Percentiles rank a stretch among this genome's conserved stretches.
Conservation (phyloP, 2,329 filamentous ascomycete species). For the Colletotrichum sp. region DNA sequence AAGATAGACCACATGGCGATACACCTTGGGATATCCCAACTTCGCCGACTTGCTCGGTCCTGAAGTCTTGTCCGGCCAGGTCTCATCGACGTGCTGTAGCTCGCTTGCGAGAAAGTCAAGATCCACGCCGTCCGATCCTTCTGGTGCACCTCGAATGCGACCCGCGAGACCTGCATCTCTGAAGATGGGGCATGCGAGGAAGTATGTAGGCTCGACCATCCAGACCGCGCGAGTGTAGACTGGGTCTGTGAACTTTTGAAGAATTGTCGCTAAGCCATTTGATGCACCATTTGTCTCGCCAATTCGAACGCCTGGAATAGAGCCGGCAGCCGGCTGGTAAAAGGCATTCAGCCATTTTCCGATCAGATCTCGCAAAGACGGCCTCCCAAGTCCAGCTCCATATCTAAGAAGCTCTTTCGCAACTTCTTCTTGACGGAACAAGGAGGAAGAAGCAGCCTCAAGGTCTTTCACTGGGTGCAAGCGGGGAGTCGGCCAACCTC, state of each 20-base stretch:
- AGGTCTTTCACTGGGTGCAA: not conserved
- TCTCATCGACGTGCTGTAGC: conserved; percentile 33
- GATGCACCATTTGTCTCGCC: conserved; percentile 85
- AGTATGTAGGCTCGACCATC: conserved; percentile 83
- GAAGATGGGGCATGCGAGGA: conserved; percentile 74
- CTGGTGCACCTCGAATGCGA: conserved; percentile 71
- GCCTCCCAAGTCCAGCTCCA: not conserved
- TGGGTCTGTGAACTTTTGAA: conserved; percentile 84
- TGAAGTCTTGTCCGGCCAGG: not conserved
- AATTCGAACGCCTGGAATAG: conserved; percentile 61
- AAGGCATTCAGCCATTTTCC: conserved; percentile 72
- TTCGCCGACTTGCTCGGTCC: not conserved
- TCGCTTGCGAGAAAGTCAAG: conserved; percentile 59
- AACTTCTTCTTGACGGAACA: not conserved
- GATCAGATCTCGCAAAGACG: conserved; percentile 36
- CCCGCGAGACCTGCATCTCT: conserved; percentile 30
- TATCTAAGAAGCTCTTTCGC: not conserved
- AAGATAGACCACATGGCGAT: conserved; percentile 85
- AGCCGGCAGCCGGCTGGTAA: conserved; percentile 46
- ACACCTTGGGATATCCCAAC: conserved; percentile 69
- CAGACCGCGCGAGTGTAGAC: conserved; percentile 76
- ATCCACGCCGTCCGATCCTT: conserved; percentile 80
- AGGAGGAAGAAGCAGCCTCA: not conserved
- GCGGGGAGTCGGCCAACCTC: not conserved
- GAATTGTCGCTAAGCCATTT: conserved; percentile 78